Evolutionary conservation across 1,139 yeast genomes (phyloP), one percentile per base, ranked within the genome.

Genomic region (Scheffersomyces illinoinensis): DNA sequence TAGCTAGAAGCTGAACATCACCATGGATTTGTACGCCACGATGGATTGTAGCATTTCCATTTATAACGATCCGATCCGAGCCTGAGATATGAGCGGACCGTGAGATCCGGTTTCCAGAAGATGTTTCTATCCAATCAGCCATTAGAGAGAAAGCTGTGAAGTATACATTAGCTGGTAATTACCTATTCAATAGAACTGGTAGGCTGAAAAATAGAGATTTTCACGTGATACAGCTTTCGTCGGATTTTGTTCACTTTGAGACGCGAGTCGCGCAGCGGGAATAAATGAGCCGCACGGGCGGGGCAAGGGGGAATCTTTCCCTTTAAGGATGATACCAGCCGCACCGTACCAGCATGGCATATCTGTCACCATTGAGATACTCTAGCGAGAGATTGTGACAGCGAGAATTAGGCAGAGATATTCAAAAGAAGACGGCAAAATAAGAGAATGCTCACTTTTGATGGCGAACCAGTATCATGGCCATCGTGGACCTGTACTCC

Each of bases 21-120:
- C 76, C 76, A 7, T 63, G 54, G 14, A 75, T 63, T 7, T 58
- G 55, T 24, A 66, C 76, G 1, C 63, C 62, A 1, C 63, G 65
- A 47, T 68, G 64, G 14, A 79, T 70, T n/a, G 82, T 77, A 52
- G 75, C 67, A 59, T 76, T 71, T 0, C 79, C 80, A 53, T 69
- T 71, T 56, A 79, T 70, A 48, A 66, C 63, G 20, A 79, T 72
- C 21, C 64, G 62, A 5, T 70, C 65, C 1, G 74, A 59, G 5
- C 76, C 76, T 2, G 62, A 54, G 20, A 78, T 67, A 14, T 53
- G 63, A 0, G 89, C 84, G n/a, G 70, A 65, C 49, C 76, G 75
- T 33, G 89, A 81, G 47, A 89, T 85, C 49, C 88, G 75, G 67
- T 85, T 87, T 1, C 92, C 91, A 4, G 85, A 72, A 5, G 74